Base-by-base conservation (phyloP, 176 grass and related monocot genomes). In the Microstegium vimineum region DNA sequence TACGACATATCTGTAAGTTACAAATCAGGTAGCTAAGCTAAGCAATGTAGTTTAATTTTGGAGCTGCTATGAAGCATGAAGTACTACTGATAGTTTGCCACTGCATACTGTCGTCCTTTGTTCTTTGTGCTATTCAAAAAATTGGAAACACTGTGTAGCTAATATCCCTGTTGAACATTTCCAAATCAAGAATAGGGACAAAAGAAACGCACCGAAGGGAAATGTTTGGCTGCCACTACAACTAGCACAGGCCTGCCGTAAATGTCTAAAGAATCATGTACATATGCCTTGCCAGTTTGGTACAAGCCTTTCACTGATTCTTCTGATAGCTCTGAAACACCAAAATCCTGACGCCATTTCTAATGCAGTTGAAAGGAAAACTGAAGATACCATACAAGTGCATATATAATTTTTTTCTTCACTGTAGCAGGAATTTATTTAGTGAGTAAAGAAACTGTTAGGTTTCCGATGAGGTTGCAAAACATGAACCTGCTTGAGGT, bases 291-390 rank as follows among this genome's bases (percentile, higher is more conserved):
- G 85, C 91, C 77, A 69, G 93, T 99, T 85, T 79, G 56, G 75
- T 92, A 91, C 54, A 94, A 62, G 45, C 65, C 81, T 84, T 89
- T 88, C 45, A 99, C 85, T 2, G 93, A 91, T 62, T 99, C 89
- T 86, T 99, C 82, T 57, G 85, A 88, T 80, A 99, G 85, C 65
- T 87, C 82, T 26, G 91, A 87, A 66, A 92, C 82, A 26, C 43
- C 30, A 85, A 94, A 99, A 27, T 95, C 83, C 71, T 99, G 87
- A 56, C 74, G 87, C 93, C 93, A 92, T 95, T 95, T 95, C 90
- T 99, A 87, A 63, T 78, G 60, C 26, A 78, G 73, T 86, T 80
- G 71, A 82, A 59, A 87, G 75, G 73, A 87, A 78, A 77, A 10
- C 9, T 69, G 25, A 45, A 43, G 56, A 54, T 42, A 30, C n/a